Evolutionary conservation across 2,329 filamentous ascomycete species (phyloP).

Genomic region (Trichoderma simmonsii): DNA sequence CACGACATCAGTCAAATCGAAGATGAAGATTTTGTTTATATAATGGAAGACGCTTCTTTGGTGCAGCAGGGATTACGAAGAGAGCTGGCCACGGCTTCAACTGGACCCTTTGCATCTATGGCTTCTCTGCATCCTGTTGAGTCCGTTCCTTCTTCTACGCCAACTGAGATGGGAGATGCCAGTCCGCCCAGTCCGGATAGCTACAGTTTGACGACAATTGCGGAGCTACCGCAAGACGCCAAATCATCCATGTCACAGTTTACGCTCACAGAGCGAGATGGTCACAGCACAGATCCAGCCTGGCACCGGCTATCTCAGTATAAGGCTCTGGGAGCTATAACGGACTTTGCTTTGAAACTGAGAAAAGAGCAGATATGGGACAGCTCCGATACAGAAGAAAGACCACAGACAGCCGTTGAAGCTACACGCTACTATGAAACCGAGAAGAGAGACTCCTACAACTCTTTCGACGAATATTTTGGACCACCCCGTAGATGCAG

Average conservation of each 20-base stretch:
- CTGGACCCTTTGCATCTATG: conserved; percentile 45
- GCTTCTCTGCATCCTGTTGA: conserved; percentile 31
- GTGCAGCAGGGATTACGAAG: conserved; percentile 65
- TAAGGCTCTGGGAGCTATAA: conserved; percentile 24
- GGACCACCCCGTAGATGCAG: neutral
- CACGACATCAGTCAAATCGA: conserved; percentile 79
- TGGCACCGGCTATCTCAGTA: conserved; percentile 20
- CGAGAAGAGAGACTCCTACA: conserved; percentile 14
- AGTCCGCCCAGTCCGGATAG: neutral
- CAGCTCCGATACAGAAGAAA: neutral
- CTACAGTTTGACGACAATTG: neutral
- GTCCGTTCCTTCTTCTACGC: neutral
- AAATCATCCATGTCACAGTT: neutral
- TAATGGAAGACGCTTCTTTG: conserved; percentile 68
- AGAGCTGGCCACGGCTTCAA: conserved; percentile 46
- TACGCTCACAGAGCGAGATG: neutral
- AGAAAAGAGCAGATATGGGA: conserved; percentile 26
- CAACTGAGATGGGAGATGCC: conserved; percentile 17
- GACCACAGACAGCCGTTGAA: neutral
- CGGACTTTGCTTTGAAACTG: conserved; percentile 23
- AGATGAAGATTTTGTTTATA: conserved; percentile 71
- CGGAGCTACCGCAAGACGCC: neutral
- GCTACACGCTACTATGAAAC: neutral
- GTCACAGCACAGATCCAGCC: neutral
- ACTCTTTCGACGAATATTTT: conserved; percentile 12